Percentiles rank a stretch among this genome's conserved stretches.
Evolutionary conservation across 805 yeast species (phyloP).

Genomic region (Candida boleticola): DNA sequence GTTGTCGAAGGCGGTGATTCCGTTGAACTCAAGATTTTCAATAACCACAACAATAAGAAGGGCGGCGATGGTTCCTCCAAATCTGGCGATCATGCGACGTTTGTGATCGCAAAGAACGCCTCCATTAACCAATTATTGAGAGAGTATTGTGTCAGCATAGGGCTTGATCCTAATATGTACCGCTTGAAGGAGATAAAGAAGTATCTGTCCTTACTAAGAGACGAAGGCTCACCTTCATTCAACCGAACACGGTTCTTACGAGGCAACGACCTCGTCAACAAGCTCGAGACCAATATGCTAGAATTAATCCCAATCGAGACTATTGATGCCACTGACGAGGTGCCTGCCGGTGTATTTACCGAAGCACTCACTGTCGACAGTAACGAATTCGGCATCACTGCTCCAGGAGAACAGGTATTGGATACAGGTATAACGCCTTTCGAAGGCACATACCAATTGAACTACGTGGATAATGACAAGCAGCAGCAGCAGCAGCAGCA

Average conservation of each 20-base stretch:
- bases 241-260: conserved; percentile 6
- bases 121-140: conserved; percentile 22
- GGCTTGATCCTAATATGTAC: conserved; percentile 26
- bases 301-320: conserved; percentile 17
- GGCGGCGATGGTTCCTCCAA: not conserved
- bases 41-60: not conserved
- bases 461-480: not conserved
- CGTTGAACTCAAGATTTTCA: conserved; percentile 5
- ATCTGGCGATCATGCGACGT: not conserved
- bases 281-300: conserved; percentile 14
- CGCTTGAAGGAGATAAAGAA: conserved; percentile 18
- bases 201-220: conserved; percentile 1
- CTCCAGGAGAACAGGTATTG: conserved; percentile 10
- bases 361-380: not conserved
- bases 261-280: conserved; percentile 11
- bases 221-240: not conserved
- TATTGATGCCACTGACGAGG: too few species aligned
- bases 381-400: not conserved
- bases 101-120: not conserved
- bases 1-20: not conserved
- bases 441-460: conserved; percentile 15
- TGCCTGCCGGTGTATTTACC: not conserved
- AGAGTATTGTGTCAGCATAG: conserved; percentile 27
- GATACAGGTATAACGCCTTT: conserved; percentile 30
- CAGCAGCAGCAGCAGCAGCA: not conserved